Evolutionary conservation across 1,284 basidiomycete genomes (phyloP), one percentile per base, ranked within the genome.

Genomic region (Austroboletus novae-zelandiae): DNA sequence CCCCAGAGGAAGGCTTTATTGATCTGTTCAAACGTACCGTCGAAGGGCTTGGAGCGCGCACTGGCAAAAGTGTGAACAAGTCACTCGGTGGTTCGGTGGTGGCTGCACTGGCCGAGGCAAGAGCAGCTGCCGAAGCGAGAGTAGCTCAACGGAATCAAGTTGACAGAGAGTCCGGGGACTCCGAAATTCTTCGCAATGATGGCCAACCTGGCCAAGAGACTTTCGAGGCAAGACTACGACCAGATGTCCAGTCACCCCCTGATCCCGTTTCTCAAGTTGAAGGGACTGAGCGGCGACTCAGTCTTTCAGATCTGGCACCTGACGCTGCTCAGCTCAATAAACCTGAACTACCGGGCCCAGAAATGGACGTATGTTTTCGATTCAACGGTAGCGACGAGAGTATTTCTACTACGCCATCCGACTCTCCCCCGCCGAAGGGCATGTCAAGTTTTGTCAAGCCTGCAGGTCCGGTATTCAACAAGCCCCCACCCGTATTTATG

Each of bases 91-190:
- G 56, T 41, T 70, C 66, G n/a, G 77, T 78, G 11, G 81, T 76
- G 4, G 79, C 75, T 27, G 83, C 81, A 17, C 74, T 89, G 14
- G 85, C 84, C 9, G 83, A 87, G 66, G 86, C 85, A 10, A 74
- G 78, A 49, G 84, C 84, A 44, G 81, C 81, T 40, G 87, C 87
- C 6, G 83, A 89, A 62, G 85, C 82, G 6, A 76, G 79, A 50
- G 75, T 90, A 13, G 85, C 81, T 2, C 78, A 88, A 60, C 71
- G 84, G 40, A 71, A 78, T 55, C 78, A 79, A 62, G 66, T 72
- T 39, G 73, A 75, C 45, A 69, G 72, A 43, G 70, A 71, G 63
- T 52, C 59, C 62, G 50, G 64, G 59, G 36, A 67, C 57, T 46
- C 66, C 20, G 63, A 58, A 34, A 46, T 51, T 27, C 56, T 58